Evolutionary conservation across 495 filamentous ascomycete genomes (phyloP).

Genomic region (Aspergillus sclerotioniger): DNA sequence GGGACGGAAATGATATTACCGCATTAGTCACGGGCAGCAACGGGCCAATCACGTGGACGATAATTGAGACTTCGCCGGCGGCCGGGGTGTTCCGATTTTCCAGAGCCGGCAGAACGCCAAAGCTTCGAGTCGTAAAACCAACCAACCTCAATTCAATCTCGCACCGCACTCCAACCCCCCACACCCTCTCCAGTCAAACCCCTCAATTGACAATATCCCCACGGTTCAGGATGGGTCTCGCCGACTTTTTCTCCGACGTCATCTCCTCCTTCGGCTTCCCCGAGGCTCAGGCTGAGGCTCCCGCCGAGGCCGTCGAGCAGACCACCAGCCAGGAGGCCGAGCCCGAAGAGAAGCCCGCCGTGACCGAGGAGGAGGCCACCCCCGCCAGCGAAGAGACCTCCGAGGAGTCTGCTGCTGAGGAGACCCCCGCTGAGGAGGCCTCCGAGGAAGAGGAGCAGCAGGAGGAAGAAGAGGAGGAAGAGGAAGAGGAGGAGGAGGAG

Average conservation of each 20-base stretch:
- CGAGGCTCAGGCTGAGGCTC: slow-evolving; percentile 61
- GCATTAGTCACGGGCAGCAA: slow-evolving; percentile 8
- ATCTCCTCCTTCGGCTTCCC: slow-evolving; percentile 55
- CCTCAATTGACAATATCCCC: slow-evolving; percentile 39
- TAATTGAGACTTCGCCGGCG: slow-evolving; percentile 43
- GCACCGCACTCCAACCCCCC: slow-evolving; percentile 23
- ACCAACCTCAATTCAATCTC: slow-evolving; percentile 34
- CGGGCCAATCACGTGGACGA: slow-evolving; percentile 46
- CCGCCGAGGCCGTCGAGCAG: slow-evolving; percentile 50
- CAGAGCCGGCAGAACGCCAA: slow-evolving; percentile 30
- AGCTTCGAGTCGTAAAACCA: slow-evolving; percentile 37
- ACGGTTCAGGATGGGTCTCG: slow-evolving; percentile 57
- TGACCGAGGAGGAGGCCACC: slow-evolving; percentile 29
- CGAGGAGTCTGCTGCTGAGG: slow-evolving; percentile 38
- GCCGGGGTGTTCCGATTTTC: slow-evolving; percentile 49
- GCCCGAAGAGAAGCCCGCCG: slow-evolving; percentile 47
- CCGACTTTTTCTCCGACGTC: slow-evolving; percentile 63
- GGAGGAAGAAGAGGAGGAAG: slow-evolving; percentile 47
- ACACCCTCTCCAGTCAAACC: slow-evolving; percentile 20
- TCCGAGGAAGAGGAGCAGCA: slow-evolving; percentile 42
- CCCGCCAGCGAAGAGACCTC: slow-evolving; percentile 34
- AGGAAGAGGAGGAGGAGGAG: slow-evolving; percentile 77
- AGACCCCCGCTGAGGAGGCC: slow-evolving; percentile 47
- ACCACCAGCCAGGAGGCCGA: slow-evolving; percentile 52
- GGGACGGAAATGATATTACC: slow-evolving; percentile 1